Conservation (phyloP, 83 land plant species). For the Thuja plicata region DNA sequence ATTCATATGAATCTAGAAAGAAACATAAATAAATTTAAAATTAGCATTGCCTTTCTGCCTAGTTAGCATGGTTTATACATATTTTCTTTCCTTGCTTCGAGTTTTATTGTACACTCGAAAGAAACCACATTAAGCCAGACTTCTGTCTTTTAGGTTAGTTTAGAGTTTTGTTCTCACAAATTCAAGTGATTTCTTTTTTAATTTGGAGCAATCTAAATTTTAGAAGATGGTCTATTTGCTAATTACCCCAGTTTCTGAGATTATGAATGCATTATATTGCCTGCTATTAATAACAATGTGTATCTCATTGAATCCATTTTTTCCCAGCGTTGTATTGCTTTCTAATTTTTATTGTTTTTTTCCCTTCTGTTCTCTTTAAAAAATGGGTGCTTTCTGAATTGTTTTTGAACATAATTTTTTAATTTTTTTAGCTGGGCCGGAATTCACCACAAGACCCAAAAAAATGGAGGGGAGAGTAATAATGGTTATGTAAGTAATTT, state of each 20-base stretch:
- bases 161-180: not conserved
- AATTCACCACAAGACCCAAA: conserved; percentile 40
- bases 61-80: not conserved
- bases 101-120: not conserved
- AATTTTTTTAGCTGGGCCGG: conserved; percentile 28
- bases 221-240: not conserved
- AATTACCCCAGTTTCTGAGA: not conserved
- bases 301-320: not conserved
- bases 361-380: not conserved
- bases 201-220: not conserved
- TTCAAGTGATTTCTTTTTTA: not conserved
- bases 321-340: not conserved
- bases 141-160: not conserved
- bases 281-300: not conserved
- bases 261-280: not conserved
- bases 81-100: not conserved
- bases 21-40: not conserved
- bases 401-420: not conserved
- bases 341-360: not conserved
- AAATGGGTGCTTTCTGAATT: not conserved
- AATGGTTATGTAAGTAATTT: conserved; percentile 38
- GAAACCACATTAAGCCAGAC: not conserved
- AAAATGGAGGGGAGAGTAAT: conserved; percentile 30
- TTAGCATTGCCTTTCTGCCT: not conserved
- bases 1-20: not conserved